phyloP scores from a whole-genome alignment of 257 asterid genomes.

The Knoxia roxburghii region DNA sequence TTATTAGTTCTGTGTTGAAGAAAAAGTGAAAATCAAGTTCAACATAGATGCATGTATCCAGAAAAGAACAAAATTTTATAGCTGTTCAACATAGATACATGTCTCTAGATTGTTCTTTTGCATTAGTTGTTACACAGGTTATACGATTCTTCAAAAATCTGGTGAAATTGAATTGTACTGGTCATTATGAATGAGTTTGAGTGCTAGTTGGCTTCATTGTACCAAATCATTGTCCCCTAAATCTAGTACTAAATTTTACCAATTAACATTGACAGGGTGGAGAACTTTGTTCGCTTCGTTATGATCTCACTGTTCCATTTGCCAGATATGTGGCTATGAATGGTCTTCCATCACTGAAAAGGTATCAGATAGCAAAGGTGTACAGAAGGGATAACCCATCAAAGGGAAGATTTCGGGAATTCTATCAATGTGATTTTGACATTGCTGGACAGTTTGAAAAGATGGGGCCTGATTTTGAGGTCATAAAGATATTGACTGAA shows the following conservation, averaged over 20 bases:
- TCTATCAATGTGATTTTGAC: slow-evolving; percentile 94
- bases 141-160: neutral
- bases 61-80: neutral
- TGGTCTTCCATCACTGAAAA: slow-evolving; percentile 79
- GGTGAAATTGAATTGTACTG: neutral
- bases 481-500: slow-evolving; percentile 74
- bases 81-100: neutral
- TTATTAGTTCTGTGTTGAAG: neutral
- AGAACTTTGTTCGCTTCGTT: slow-evolving; percentile 93
- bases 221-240: neutral
- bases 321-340: slow-evolving; percentile 92
- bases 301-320: slow-evolving; percentile 93
- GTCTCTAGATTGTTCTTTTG: neutral
- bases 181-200: neutral
- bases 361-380: slow-evolving; percentile 96
- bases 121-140: neutral
- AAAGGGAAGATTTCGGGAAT: slow-evolving; percentile 94
- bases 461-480: slow-evolving; percentile 98
- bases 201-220: neutral
- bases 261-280: slow-evolving; percentile 69
- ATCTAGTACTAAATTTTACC: neutral
- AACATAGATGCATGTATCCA: neutral
- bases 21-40: neutral
- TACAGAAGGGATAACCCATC: slow-evolving; percentile 96
- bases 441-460: slow-evolving; percentile 88